phyloP scores from a whole-genome alignment of 140 eudicot species.

The Oenanthe javanica region DNA sequence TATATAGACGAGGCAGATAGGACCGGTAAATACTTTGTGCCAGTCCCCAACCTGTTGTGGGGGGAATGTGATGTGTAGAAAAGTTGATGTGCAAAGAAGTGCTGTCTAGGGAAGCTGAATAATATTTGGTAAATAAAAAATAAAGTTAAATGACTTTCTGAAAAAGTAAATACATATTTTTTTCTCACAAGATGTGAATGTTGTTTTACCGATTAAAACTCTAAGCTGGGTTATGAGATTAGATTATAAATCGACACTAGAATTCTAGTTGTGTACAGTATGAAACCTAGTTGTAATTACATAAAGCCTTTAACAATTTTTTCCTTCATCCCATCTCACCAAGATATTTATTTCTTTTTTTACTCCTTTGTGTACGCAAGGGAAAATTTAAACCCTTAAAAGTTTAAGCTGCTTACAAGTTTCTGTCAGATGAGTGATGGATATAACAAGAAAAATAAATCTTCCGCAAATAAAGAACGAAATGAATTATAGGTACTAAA shows the following conservation, averaged over 20 bases:
- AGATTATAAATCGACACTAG: background rate
- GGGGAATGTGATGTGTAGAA: background rate
- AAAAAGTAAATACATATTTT: background rate
- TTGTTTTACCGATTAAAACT: background rate
- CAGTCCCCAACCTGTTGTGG: background rate
- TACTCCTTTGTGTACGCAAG: background rate
- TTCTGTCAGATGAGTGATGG: background rate
- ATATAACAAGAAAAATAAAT: background rate
- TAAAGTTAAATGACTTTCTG: no score
- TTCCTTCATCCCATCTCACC: background rate
- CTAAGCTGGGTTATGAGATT: background rate
- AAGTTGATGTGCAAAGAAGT: background rate
- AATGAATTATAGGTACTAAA: background rate
- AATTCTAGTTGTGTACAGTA: background rate
- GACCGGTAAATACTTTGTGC: background rate
- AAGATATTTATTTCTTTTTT: background rate
- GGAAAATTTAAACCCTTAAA: background rate
- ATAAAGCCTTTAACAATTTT: background rate
- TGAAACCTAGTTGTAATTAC: background rate
- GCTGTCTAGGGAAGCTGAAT: no score
- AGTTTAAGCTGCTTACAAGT: background rate
- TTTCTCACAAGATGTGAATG: background rate
- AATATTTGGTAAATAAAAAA: no score
- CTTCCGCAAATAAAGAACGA: background rate
- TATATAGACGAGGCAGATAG: background rate